Evolutionary conservation across 257 asterid genomes (phyloP).

Genomic region (Scutellaria barbata): DNA sequence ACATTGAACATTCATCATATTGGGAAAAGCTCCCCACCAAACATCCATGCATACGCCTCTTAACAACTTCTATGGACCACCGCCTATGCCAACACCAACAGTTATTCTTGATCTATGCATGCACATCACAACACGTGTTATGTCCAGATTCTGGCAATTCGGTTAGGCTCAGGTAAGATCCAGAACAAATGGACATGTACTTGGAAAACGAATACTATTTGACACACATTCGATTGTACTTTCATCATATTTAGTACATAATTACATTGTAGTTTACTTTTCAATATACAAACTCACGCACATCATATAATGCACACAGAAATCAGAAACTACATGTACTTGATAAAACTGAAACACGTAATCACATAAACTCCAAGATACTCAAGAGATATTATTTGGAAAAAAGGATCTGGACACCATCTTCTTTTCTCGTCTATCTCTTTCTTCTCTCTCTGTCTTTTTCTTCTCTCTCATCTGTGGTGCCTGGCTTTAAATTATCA

Average conservation of each 20-base stretch:
- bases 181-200: background rate
- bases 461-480: too few species aligned
- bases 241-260: background rate
- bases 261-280: background rate
- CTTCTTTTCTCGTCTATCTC: too few species aligned
- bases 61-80: background rate
- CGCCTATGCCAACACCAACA: background rate
- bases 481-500: too few species aligned
- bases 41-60: too few species aligned
- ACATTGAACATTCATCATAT: background rate
- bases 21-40: background rate
- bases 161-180: too few species aligned
- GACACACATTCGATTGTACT: background rate
- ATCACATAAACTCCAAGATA: too few species aligned
- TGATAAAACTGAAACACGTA: too few species aligned
- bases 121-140: background rate
- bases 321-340: background rate
- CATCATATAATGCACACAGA: background rate
- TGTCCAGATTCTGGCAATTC: too few species aligned
- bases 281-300: background rate
- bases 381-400: too few species aligned
- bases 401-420: too few species aligned
- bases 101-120: background rate
- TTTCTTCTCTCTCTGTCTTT: too few species aligned
- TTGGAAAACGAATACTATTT: too few species aligned